Base-by-base conservation (phyloP, 192 early-diverging fungal species). In the Phycomyces blakesleeanus region DNA sequence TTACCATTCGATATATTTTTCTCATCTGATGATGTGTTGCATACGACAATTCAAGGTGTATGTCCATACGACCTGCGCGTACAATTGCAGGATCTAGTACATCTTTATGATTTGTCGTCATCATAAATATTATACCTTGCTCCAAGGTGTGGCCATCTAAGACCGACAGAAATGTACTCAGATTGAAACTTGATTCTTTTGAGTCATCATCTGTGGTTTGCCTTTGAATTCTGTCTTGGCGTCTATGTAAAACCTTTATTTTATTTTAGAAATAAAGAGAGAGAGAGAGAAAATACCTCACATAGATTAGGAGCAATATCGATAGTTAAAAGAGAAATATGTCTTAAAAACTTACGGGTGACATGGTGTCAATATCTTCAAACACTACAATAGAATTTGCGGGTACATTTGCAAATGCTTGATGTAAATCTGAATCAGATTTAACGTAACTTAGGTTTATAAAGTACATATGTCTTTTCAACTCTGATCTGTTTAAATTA, bases 41-140 rank as follows among this genome's bases (percentile, higher is more conserved):
- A 73, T 85, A 83, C 1, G 72, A 78, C n/a, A 87, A 69, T 49
- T 83, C 70, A 11, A 87, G 61, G 62, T 83, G 82, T n/a, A 86
- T 24, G 61, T 87, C 85, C 71, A 87, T 86, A 21, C 85, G 59
- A 67, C 84, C 85, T 15, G 85, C 80, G 20, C 85, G 71, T 53
- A 82, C 81, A 27, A 85, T 67, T 10, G 85, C 85, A n/a, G 85
- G 81, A 65, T 87, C 85, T 22, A 87, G 61, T 21, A 74, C 51
- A 54, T 86, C 84, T 14, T 80, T 65, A 58, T 87, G 84, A 68
- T 87, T 87, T 2, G 84, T 76, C 4, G 85, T 87, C 83, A 87
- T 86, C 59, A 87, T 81, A 51, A 87, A 75, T n/a, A 86, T 71
- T 22, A 78, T 79, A 20, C 83, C 71, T 51, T 81, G 75, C 22